Conservation (phyloP, 2,329 filamentous ascomycete genomes). For the Hyphodiscus sp. region DNA sequence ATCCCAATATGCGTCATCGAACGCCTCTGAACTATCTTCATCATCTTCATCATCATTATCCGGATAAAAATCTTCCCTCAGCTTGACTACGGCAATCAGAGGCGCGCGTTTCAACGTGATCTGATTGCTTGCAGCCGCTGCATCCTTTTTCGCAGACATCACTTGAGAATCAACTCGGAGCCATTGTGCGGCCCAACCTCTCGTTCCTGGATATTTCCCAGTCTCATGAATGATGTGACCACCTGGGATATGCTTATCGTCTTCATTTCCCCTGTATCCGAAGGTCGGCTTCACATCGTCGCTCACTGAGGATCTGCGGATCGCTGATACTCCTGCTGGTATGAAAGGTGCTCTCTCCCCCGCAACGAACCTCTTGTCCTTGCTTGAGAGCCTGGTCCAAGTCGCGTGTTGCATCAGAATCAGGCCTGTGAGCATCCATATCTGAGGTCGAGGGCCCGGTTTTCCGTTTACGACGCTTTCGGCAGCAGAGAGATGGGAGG, state of each 20-base stretch:
- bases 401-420: slow-evolving; percentile 24
- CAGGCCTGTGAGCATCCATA: slow-evolving; percentile 22
- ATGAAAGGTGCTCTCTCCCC: slow-evolving; percentile 19
- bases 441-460: slow-evolving; percentile 6
- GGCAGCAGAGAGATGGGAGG: slow-evolving; percentile 18
- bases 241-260: slow-evolving; percentile 10
- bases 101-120: slow-evolving; percentile 10
- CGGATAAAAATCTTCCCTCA: slow-evolving; percentile 3
- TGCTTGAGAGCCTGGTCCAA: slow-evolving; percentile 16
- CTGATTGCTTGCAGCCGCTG: slow-evolving; percentile 6
- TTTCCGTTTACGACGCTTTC: slow-evolving; percentile 6
- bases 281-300: slow-evolving; percentile 16
- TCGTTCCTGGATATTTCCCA: slow-evolving; percentile 20
- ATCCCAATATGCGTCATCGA: slow-evolving; percentile 19
- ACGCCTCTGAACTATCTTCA: slow-evolving; percentile 1
- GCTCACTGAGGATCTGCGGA: slow-evolving; percentile 17
- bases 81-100: slow-evolving; percentile 5
- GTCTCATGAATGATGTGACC: slow-evolving; percentile 20
- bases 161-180: slow-evolving; percentile 14
- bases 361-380: slow-evolving; percentile 11
- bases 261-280: slow-evolving; percentile 9
- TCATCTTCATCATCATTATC: slow-evolving; percentile 8
- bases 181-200: slow-evolving; percentile 20
- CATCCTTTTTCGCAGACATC: slow-evolving; percentile 1
- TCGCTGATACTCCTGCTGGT: slow-evolving; percentile 12